Base-by-base conservation (phyloP, 1,284 basidiomycete species). In the Rhodotorula mucilaginosa region DNA sequence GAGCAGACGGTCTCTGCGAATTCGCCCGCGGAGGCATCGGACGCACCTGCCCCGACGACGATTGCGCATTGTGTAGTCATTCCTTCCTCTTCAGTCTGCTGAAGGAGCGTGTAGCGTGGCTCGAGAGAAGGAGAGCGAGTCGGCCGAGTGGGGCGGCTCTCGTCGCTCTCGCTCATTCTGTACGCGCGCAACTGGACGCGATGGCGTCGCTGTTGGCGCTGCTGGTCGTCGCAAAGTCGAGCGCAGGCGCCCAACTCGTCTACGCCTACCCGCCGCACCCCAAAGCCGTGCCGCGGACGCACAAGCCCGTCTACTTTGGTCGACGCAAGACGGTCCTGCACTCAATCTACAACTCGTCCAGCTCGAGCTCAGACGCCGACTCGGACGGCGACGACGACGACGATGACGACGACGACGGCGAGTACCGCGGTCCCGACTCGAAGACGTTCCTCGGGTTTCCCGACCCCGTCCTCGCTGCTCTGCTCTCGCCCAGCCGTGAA, bases 381-480 rank as follows among this genome's bases (percentile, higher is more conserved):
- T 57, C 65, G 8, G 65, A 69, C 21, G 61, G 67, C 7, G 72
- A 71, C 63, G 8, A 29, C 18, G 18, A 34, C 34, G 34, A 34
- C 5, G 34, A 34, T 7, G 52, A 56, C 26, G 52, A 54, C 13
- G 62, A 64, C 23, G 62, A 63, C 39, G 51, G 21, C 21, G 61
- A 56, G 52, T 26, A 47, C 26, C 72, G 54, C 21, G 58, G 67
- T 12, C 46, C 60, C 18, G 67, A 64, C 23, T 63, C 61, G 64
- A 65, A 59, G 44, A 49, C 64, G 61, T 83, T 91, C 26, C 86
- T 98, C 49, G 91, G 90, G 7, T 97, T 92, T 81, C 87, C 89
- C 13, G 83, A 89, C 19, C 88, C 90, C 72, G 90, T 93, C 77
- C 85, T 98, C 47, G 91, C 92, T 34, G 87, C 87, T 65, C 84